Conservation (phyloP, 108 stramenopile species). For the Nannochloropsis salina region DNA sequence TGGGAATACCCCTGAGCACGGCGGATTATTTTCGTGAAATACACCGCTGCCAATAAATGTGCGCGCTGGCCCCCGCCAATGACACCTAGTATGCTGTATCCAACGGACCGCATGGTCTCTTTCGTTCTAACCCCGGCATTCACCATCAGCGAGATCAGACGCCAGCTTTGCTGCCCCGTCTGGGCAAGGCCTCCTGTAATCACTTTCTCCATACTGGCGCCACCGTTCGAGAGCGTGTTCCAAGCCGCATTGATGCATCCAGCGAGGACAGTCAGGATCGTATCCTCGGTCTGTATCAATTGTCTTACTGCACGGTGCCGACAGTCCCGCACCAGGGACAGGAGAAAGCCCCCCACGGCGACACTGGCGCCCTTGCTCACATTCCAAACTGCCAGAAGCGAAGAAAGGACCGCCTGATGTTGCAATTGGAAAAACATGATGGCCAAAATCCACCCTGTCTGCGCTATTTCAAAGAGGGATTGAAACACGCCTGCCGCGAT, state of each 20-base stretch:
- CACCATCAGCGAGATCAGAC: background rate
- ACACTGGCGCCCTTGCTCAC: background rate
- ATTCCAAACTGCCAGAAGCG: background rate
- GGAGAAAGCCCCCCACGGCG: background rate
- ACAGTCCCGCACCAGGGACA: background rate
- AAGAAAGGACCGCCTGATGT: background rate
- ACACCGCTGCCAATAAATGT: background rate
- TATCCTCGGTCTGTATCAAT: background rate
- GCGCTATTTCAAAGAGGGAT: background rate
- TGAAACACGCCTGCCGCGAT: background rate
- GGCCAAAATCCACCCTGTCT: background rate
- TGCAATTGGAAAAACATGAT: background rate
- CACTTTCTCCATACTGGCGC: background rate
- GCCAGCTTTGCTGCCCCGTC: background rate
- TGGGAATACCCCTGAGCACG: background rate
- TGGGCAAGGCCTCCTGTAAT: background rate
- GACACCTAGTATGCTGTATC: background rate
- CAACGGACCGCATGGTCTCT: background rate
- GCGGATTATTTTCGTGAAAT: background rate
- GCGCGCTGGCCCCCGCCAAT: background rate
- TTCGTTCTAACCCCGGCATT: background rate
- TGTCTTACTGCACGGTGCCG: background rate
- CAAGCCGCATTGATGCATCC: background rate
- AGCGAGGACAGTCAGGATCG: background rate
- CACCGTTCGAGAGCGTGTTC: background rate